A percentile compares a stretch with the other conserved stretches of the same genome.
Evolutionary conservation across 1,139 yeast genomes (phyloP).

Genomic region (Cylindricascospora bacillispora): DNA sequence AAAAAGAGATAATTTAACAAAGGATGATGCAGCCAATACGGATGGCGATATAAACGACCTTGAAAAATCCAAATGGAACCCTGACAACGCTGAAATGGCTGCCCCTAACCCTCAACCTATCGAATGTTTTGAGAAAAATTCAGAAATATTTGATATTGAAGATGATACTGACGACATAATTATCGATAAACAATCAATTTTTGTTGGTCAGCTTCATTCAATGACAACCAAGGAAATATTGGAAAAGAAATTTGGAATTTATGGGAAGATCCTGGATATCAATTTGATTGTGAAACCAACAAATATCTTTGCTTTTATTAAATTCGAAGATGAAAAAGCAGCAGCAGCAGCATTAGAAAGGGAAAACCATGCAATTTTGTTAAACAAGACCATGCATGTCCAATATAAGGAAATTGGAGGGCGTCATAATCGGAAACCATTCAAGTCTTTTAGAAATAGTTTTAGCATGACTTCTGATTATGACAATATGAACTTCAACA

Average conservation of each 20-base stretch:
- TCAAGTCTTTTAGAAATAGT: slow-evolving; percentile 10
- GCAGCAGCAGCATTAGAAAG: slow-evolving; percentile 75
- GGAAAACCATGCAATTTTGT: slow-evolving; percentile 67
- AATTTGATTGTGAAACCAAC: slow-evolving; percentile 40
- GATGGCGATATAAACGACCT: not conserved
- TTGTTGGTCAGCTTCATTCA: slow-evolving; percentile 58
- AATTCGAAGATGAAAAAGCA: slow-evolving; percentile 49
- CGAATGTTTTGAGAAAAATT: not conserved
- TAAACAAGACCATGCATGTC: slow-evolving; percentile 68
- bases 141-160: not conserved
- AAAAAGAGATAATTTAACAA: not conserved
- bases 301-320: slow-evolving; percentile 60
- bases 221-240: slow-evolving; percentile 44
- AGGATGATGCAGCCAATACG: not conserved
- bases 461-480: too few species aligned
- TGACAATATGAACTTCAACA: slow-evolving; percentile 8
- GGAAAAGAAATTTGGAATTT: slow-evolving; percentile 43
- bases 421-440: slow-evolving; percentile 12
- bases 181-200: slow-evolving; percentile 61
- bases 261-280: slow-evolving; percentile 48
- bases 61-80: not conserved
- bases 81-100: not conserved
- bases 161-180: slow-evolving; percentile 18
- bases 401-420: slow-evolving; percentile 53
- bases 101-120: not conserved